A percentile compares a stretch with the other conserved stretches of the same genome.
These are phyloP conservation scores for Vitis hybrid DNA, from an alignment of 177 flowering plant genomes.

Conservation along the genomic window DNA sequence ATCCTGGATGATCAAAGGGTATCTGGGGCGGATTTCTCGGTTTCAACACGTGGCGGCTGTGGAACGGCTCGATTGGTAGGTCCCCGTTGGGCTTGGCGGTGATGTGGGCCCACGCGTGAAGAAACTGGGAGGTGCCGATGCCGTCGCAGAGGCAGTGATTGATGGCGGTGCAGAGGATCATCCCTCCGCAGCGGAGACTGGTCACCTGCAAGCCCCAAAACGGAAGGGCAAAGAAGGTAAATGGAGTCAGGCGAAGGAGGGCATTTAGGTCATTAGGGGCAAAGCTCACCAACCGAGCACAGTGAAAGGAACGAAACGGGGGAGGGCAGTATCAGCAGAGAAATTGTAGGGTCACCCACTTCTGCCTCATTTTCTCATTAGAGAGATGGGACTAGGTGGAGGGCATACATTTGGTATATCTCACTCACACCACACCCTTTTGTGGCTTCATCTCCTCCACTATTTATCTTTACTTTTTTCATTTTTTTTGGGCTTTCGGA, in stretches of 20 bases:
- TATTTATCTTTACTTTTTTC: too few relatives aligned
- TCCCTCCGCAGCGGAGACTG: conserved; percentile 70
- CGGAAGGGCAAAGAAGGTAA: background rate
- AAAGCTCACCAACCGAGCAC: background rate
- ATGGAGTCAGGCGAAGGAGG: background rate
- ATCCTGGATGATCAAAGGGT: conserved; percentile 47
- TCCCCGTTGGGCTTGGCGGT: conserved; percentile 34
- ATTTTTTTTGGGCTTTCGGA: too few relatives aligned
- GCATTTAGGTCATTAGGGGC: conserved; percentile 4
- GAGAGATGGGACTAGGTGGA: too few relatives aligned
- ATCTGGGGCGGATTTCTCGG: conserved; percentile 43
- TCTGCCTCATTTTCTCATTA: background rate
- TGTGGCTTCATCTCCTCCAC: too few relatives aligned
- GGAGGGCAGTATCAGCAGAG: background rate
- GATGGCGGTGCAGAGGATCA: conserved; percentile 78
- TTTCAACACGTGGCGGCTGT: conserved; percentile 54
- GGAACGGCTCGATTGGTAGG: conserved; percentile 44
- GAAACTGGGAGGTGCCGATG: conserved; percentile 76
- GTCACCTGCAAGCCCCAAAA: conserved; percentile 52
- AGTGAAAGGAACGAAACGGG: conserved; percentile 8
- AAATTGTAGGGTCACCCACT: conserved; percentile 5
- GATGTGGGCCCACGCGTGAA: conserved; percentile 81
- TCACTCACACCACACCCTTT: too few relatives aligned
- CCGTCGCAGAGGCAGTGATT: conserved; percentile 90
- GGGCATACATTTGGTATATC: too few relatives aligned